Evolutionary conservation across 345 rosid species (phyloP), one percentile per base, ranked within the genome.

Genomic region (Hibiscus tridactylites): DNA sequence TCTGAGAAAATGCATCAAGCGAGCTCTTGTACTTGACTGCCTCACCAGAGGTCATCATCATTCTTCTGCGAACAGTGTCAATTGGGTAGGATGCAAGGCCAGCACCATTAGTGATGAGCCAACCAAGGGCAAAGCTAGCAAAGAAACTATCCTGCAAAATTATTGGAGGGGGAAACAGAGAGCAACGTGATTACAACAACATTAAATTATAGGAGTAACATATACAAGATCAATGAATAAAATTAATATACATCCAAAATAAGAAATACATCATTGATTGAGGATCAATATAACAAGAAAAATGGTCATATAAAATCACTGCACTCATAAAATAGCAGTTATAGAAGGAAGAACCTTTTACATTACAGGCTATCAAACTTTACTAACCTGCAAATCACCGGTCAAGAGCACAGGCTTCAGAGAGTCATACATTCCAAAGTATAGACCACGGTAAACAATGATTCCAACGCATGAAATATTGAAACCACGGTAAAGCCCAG

Each of bases 111-210:
- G 57, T 52, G 57, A 52, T 52, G 57, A 52, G 57, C 57, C 57
- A 52, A 52, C 57, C 57, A 52, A 52, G 57, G 57, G 57, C 57
- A 52, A 52, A 52, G 57, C 57, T 52, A 52, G 57, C 57, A 52
- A 52, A 52, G 82, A 89, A 91, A 70, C 86, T 89, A 85, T 89
- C 94, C 94, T 91, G 90, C 28, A 86, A 76, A 86, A 76, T 71
- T 3, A 71, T 59, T 35, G 75, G 35, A 72, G 19, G 16, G 57
- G 35, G 33, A 71, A 37, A 26, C 33, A 69, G 1, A 69, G 1
- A 31, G 37, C 29, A 44, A 67, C 31, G 61, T 68, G 6, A 68
- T 3, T 8, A 6, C 44, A 5, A 47, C 4, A 49, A 9, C 16
- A 50, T 3, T 67, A 54, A 19, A 49, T 9, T 15, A 33, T 31